Conservation (phyloP, 352 stramenopile species). For the Thraustotheca clavata region DNA sequence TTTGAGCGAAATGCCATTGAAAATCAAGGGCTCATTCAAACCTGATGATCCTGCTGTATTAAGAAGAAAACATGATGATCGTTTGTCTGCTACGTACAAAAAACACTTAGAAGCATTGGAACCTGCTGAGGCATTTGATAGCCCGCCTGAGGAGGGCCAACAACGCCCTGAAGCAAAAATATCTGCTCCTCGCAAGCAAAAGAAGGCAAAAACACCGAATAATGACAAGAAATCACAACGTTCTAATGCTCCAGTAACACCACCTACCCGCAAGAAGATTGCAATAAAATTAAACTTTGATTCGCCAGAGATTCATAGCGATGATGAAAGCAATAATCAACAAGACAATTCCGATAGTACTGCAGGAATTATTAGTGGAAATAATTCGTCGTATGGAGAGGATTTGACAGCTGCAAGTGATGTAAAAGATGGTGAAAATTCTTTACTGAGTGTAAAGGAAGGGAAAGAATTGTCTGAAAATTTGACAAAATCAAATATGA, state of each 20-base stretch:
- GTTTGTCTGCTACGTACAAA: background rate
- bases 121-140: background rate
- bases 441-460: too few species aligned
- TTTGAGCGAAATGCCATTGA: background rate
- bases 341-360: too few species aligned
- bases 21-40: background rate
- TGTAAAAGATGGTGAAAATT: too few species aligned
- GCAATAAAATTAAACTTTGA: slow-evolving; percentile 21
- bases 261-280: background rate
- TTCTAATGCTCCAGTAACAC: too few species aligned
- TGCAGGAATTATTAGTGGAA: too few species aligned
- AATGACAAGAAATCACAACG: background rate
- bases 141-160: background rate
- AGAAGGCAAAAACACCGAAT: background rate
- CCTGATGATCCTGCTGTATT: background rate
- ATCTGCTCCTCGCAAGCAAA: slow-evolving; percentile 2
- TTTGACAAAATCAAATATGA: too few species aligned
- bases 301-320: background rate
- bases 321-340: background rate
- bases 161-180: background rate
- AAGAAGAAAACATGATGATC: background rate
- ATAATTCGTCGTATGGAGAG: background rate
- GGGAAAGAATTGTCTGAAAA: too few species aligned
- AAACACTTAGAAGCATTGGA: background rate
- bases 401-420: background rate